Percentiles rank a stretch among this genome's conserved stretches.
Conservation (phyloP, 1,284 basidiomycete species). For the Ganoderma meredithae region DNA sequence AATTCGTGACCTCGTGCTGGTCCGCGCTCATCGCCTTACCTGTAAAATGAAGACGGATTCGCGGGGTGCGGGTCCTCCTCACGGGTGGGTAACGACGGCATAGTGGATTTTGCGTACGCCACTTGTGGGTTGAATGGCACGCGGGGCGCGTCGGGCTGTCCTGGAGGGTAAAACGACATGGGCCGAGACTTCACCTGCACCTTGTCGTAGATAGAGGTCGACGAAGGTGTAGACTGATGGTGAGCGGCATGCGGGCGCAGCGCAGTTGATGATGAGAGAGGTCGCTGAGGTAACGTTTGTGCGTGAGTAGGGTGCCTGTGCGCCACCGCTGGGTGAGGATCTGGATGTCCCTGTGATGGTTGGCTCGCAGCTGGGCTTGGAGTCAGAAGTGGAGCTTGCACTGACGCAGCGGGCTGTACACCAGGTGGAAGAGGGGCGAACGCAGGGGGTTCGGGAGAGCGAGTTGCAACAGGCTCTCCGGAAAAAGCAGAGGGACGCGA, state of each 20-base stretch:
- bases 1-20: too few relatives aligned
- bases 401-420: not conserved
- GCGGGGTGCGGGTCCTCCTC: slow-evolving; percentile 32
- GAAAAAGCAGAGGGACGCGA: slow-evolving; percentile 15
- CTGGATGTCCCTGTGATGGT: not conserved
- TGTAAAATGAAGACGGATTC: slow-evolving; percentile 60
- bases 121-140: slow-evolving; percentile 53
- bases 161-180: slow-evolving; percentile 20
- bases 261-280: slow-evolving; percentile 9
- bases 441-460: slow-evolving; percentile 11
- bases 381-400: too few relatives aligned
- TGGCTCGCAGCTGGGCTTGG: not conserved
- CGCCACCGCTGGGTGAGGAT: slow-evolving; percentile 2
- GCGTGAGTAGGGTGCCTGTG: slow-evolving; percentile 18
- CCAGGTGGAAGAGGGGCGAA: slow-evolving; percentile 4
- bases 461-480: slow-evolving; percentile 18
- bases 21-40: slow-evolving; percentile 45
- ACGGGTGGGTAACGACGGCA: slow-evolving; percentile 15
- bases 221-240: slow-evolving; percentile 14
- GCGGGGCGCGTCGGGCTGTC: slow-evolving; percentile 22
- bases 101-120: slow-evolving; percentile 48
- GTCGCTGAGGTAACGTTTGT: slow-evolving; percentile 17
- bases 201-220: slow-evolving; percentile 3
- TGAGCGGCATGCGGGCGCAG: slow-evolving; percentile 14
- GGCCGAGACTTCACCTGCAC: slow-evolving; percentile 13